Evolutionary conservation across 306 rosid genomes (phyloP).

Genomic region (Potentilla sterilis): DNA sequence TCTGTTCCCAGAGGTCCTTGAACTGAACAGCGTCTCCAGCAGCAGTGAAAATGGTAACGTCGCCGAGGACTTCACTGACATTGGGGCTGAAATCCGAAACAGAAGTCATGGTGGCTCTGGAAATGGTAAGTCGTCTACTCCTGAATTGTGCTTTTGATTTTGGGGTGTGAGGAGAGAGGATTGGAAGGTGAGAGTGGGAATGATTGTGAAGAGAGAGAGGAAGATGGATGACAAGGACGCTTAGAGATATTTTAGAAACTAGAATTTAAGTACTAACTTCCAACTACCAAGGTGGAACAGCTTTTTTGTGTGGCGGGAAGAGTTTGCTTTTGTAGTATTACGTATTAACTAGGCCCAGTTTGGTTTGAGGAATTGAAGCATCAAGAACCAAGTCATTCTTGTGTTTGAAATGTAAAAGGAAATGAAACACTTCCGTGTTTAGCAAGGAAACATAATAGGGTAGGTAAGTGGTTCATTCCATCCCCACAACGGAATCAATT

Average conservation of each 20-base stretch:
- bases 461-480: no score
- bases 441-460: no score
- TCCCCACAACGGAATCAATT: no score
- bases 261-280: not conserved
- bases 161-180: constrained; percentile 13
- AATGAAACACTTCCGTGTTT: no score
- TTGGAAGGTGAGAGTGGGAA: constrained; percentile 7
- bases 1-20: constrained; percentile 74
- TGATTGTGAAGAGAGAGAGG: constrained; percentile 12
- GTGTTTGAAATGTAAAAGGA: no score
- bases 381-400: no score
- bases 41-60: constrained; percentile 58
- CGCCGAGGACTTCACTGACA: constrained; percentile 42
- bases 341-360: no score
- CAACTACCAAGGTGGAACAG: not conserved
- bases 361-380: no score
- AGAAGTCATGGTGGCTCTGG: constrained; percentile 30
- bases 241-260: not conserved
- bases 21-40: constrained; percentile 59
- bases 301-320: not conserved
- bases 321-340: not conserved
- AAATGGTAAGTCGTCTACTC: constrained; percentile 20
- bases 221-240: constrained; percentile 2
- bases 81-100: constrained; percentile 32
- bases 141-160: constrained; percentile 10